Evolutionary conservation across 192 early-diverging fungal genomes (phyloP).

Genomic region (Chytriomyces sp.): DNA sequence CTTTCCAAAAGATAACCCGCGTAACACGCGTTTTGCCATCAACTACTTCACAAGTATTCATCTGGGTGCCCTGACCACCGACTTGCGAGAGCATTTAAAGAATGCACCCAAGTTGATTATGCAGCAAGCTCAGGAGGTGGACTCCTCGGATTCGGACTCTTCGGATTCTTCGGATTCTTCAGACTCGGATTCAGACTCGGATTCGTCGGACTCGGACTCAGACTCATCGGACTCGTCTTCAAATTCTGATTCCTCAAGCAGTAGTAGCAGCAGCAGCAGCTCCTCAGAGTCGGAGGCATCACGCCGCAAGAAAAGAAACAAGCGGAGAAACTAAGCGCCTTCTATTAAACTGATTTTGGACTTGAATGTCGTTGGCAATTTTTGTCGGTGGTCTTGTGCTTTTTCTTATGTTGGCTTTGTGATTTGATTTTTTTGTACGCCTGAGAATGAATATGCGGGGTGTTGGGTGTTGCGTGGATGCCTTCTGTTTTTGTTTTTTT

Average conservation of each 20-base stretch:
- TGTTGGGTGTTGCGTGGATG: too few species aligned
- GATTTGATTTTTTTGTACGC: too few species aligned
- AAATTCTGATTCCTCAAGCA: not conserved
- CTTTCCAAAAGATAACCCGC: constrained; percentile 89
- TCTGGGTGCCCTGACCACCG: constrained; percentile 89
- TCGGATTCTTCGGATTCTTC: constrained; percentile 19
- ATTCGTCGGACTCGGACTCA: constrained; percentile 19
- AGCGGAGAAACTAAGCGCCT: not conserved
- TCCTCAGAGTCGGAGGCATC: not conserved
- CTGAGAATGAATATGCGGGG: too few species aligned
- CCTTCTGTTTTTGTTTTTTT: too few species aligned
- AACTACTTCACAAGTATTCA: constrained; percentile 97
- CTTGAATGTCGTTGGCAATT: too few species aligned
- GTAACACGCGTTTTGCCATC: constrained; percentile 92
- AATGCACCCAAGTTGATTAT: constrained; percentile 74
- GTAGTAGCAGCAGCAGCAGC: not conserved
- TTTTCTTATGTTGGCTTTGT: too few species aligned
- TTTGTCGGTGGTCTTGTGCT: too few species aligned
- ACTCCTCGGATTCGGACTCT: constrained; percentile 42
- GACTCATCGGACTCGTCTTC: not conserved
- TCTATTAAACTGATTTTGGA: too few species aligned
- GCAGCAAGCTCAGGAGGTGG: constrained; percentile 61
- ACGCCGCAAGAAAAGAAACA: not conserved
- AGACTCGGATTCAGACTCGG: constrained; percentile 23
- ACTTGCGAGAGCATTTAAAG: constrained; percentile 86